Percentiles rank a stretch among this genome's conserved stretches.
phyloP scores from a whole-genome alignment of 2,329 filamentous ascomycete genomes.

The Pyricularia pennisetigena region DNA sequence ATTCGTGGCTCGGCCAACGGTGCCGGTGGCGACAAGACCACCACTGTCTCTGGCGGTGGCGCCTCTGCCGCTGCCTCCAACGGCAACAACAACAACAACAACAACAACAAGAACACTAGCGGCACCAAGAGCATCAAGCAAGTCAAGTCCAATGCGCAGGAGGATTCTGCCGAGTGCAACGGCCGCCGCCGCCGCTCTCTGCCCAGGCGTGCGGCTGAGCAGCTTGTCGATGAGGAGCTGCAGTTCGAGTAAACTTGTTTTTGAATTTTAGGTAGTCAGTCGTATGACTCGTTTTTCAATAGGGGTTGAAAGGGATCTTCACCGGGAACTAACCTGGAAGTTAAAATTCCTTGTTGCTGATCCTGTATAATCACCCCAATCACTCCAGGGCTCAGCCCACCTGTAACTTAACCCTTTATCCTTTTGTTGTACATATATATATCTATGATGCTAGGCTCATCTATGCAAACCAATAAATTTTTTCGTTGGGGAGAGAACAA shows the following conservation, averaged over 20 bases:
- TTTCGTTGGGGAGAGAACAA: neutral
- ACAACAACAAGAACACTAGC: no score
- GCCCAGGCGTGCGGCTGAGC: neutral
- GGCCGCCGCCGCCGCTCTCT: neutral
- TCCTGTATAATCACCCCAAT: neutral
- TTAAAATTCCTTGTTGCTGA: neutral
- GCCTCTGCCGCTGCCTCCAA: neutral
- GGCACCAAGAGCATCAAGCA: neutral
- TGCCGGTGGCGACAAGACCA: conserved; percentile 23
- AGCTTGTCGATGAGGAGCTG: neutral
- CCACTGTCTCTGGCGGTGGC: neutral
- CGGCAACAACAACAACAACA: no score
- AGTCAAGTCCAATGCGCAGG: neutral
- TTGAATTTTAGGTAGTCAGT: neutral
- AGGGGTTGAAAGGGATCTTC: neutral
- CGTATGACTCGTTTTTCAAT: neutral
- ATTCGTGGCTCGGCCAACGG: conserved; percentile 24
- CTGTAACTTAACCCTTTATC: neutral
- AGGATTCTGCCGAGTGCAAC: neutral
- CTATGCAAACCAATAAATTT: neutral
- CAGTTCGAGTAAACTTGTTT: no score
- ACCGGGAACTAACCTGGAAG: neutral
- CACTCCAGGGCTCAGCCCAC: no score
- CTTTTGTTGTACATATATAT: neutral
- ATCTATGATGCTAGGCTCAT: neutral